Evolutionary conservation across 73 alveolate genomes (phyloP).

Genomic region (Tetrahymena elliotti): DNA sequence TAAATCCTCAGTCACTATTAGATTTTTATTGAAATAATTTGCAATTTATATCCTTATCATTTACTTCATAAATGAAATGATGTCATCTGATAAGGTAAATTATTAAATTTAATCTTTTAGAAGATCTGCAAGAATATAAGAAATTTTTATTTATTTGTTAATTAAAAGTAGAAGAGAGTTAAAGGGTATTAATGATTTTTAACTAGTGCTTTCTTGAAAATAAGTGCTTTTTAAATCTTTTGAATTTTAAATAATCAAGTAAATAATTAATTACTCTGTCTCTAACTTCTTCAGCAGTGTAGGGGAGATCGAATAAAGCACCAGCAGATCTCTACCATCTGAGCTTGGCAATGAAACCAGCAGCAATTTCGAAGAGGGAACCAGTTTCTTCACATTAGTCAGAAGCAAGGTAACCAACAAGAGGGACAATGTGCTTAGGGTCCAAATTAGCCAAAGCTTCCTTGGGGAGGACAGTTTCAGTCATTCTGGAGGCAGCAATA

Average conservation of each 20-base stretch:
- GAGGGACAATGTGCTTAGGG: constrained; percentile 72
- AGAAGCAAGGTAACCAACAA: constrained; percentile 71
- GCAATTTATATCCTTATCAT: neutral
- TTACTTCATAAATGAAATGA: neutral
- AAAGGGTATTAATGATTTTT: neutral
- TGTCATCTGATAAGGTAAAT: neutral
- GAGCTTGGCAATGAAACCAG: constrained; percentile 25
- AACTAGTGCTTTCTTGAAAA: neutral
- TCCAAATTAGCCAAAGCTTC: constrained; percentile 25
- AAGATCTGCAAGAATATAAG: neutral
- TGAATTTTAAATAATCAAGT: neutral
- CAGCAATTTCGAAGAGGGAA: constrained; percentile 23
- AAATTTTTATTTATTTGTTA: neutral
- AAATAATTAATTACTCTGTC: neutral
- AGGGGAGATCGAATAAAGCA: constrained; percentile 37
- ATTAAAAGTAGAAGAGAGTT: neutral
- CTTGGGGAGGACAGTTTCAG: constrained; percentile 60
- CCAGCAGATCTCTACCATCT: constrained; percentile 72
- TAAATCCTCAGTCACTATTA: no score
- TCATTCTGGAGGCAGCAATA: constrained; percentile 91
- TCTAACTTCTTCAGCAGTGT: constrained; percentile 72
- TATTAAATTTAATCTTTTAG: neutral
- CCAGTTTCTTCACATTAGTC: constrained; percentile 34
- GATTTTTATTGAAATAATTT: no score
- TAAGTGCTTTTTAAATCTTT: neutral